phyloP scores from a whole-genome alignment of 1,284 basidiomycete species.

The Puccinia horiana region DNA sequence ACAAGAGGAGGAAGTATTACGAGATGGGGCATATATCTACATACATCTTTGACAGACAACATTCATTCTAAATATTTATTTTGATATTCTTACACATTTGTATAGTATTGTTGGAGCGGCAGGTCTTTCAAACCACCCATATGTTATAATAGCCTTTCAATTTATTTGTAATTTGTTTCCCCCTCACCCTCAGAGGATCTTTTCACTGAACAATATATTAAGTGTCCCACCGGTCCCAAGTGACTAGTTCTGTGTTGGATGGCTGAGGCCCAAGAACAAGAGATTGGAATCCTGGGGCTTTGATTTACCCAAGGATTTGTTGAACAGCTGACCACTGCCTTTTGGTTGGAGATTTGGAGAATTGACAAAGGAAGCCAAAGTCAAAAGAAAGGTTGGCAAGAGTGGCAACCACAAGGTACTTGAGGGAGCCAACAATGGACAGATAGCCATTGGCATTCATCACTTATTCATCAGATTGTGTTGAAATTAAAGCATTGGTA shows the following conservation, averaged over 20 bases:
- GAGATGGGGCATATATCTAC: no score
- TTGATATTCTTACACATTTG: no score
- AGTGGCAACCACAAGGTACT: constrained; percentile 8
- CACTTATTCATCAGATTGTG: background rate
- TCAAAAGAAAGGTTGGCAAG: background rate
- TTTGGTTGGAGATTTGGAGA: background rate
- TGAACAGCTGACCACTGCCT: constrained; percentile 7
- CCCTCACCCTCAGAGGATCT: no score
- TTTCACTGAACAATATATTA: no score
- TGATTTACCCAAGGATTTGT: background rate
- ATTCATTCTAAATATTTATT: no score
- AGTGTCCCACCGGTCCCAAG: no score
- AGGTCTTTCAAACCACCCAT: no score
- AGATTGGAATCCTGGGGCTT: background rate
- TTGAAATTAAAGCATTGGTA: background rate
- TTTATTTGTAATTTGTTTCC: no score
- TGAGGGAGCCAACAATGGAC: constrained; percentile 8
- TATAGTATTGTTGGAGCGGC: no score
- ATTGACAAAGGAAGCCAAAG: background rate
- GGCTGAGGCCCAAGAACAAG: background rate
- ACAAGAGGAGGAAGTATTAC: no score
- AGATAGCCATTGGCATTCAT: constrained; percentile 10
- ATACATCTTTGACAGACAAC: no score
- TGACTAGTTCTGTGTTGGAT: background rate
- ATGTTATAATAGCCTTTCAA: no score